These are phyloP conservation scores for Aspergillus sp. DNA, from an alignment of 2,329 filamentous ascomycete genomes.

Conservation along the genomic window DNA sequence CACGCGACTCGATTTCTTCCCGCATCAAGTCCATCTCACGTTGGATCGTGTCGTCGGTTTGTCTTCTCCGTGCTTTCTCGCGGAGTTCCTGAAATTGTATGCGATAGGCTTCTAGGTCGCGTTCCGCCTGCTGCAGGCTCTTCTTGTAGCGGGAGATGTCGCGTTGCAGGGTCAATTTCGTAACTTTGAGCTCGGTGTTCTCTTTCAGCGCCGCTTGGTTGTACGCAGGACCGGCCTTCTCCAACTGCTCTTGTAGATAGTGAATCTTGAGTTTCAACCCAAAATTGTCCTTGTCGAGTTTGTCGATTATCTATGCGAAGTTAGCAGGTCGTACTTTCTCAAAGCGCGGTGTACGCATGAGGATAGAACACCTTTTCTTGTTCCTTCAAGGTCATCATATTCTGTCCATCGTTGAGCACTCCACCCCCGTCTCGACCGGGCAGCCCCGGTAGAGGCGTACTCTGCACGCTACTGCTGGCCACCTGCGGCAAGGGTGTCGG, in stretches of 20 bases:
- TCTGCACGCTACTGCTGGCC: conserved; percentile 75
- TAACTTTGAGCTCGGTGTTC: conserved; percentile 93
- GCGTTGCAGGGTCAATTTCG: conserved; percentile 83
- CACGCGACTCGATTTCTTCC: conserved; percentile 50
- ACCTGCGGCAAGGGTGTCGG: conserved; percentile 74
- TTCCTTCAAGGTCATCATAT: conserved; percentile 79
- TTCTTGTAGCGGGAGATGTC: conserved; percentile 87
- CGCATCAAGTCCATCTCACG: conserved; percentile 56
- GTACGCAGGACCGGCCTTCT: conserved; percentile 84
- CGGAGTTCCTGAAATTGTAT: conserved; percentile 79
- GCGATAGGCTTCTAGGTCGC: conserved; percentile 79
- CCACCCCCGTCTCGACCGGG: conserved; percentile 64
- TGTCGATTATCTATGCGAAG: conserved; percentile 67
- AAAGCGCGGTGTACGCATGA: not conserved
- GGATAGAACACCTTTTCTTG: conserved; percentile 74
- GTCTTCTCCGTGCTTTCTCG: conserved; percentile 74
- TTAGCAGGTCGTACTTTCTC: conserved; percentile 8
- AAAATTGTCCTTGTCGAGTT: conserved; percentile 98
- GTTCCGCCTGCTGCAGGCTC: conserved; percentile 75
- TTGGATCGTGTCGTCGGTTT: conserved; percentile 68
- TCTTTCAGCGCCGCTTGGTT: conserved; percentile 87
- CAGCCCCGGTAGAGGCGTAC: conserved; percentile 74
- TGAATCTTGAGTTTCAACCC: conserved; percentile 95
- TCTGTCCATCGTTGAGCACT: conserved; percentile 73
- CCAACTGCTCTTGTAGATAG: conserved; percentile 87